Evolutionary conservation across 1,284 basidiomycete genomes (phyloP), one percentile per base, ranked within the genome.

Genomic region (Ceratorhiza oryzae-sativae): DNA sequence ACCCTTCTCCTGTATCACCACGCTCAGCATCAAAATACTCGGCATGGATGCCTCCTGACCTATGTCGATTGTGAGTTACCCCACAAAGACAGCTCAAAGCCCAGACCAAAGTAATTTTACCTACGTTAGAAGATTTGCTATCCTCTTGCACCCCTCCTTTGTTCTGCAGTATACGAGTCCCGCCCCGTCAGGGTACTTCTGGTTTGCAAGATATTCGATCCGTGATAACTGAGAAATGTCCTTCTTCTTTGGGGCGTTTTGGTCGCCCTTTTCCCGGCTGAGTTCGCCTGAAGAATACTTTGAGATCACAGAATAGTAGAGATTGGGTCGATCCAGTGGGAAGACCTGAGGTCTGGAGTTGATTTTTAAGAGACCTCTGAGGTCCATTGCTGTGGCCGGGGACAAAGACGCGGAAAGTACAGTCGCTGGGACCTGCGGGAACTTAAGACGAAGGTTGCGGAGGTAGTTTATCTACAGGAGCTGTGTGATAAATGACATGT

Each of bases 331-430:
- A 10, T 71, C 70, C 1, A 71, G 58, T 4, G 70, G 58, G 18
- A 71, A 71, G 13, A 61, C 59, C 5, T 49, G 36, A 6, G 56
- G 48, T 1, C 20, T 9, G 30, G 23, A n/a, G 12, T 34, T 51
- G 25, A 71, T 18, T 10, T 36, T 30, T 15, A 71, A 25, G 0
- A 36, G 27, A 3, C n/a, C 27, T 25, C n/a, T 25, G 20, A 71
- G 48, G 3, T 39, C 49, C 18, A 51, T 15, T 6, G 30, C 46
- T 0, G 70, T 71, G 8, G 56, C 10, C 9, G 70, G 70, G 5
- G 70, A 71, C 1, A 71, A 18, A 3, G 70, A 71, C 2, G 70
- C 70, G 25, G 70, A 71, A 18, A 71, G 70, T 9, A 71, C 25
- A 2, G 58, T 71, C 0, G 39, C 25, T 1, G 70, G 70, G 15